Evolutionary conservation across 345 rosid species (phyloP).

Genomic region (Reutealis trisperma): DNA sequence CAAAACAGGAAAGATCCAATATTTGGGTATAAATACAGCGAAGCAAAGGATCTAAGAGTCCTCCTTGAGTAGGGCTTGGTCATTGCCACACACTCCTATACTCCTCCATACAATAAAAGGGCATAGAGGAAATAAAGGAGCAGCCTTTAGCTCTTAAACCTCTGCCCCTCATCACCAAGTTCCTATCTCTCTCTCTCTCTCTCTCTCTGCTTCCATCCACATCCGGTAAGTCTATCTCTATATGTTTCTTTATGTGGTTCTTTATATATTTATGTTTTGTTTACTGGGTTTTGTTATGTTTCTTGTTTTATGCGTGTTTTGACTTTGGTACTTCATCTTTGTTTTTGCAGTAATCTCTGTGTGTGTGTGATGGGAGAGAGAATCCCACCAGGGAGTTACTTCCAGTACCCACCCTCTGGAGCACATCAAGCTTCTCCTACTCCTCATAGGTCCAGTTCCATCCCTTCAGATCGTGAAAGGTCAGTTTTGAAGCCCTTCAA

Average conservation of each 20-base stretch:
- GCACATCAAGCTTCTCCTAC: slow-evolving; percentile 79
- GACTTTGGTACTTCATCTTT: background rate
- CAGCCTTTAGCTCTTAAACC: slow-evolving; percentile 17
- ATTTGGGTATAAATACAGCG: slow-evolving; percentile 21
- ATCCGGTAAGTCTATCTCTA: slow-evolving; percentile 17
- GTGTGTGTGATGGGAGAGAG: slow-evolving; percentile 73
- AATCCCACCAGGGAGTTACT: slow-evolving; percentile 82
- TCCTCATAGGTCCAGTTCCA: slow-evolving; percentile 72
- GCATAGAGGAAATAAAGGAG: background rate
- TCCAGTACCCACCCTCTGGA: slow-evolving; percentile 80
- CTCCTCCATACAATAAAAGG: background rate
- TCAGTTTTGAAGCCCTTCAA: slow-evolving; percentile 22
- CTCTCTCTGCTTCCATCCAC: slow-evolving; percentile 6
- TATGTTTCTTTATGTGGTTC: background rate
- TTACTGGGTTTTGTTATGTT: slow-evolving; percentile 27
- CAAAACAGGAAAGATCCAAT: slow-evolving; percentile 9
- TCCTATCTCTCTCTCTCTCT: too few species aligned
- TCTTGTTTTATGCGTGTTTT: slow-evolving; percentile 14
- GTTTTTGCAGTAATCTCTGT: slow-evolving; percentile 9
- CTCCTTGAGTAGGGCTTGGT: slow-evolving; percentile 44
- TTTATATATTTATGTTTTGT: background rate
- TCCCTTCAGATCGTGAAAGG: slow-evolving; percentile 81
- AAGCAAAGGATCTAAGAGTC: slow-evolving; percentile 25
- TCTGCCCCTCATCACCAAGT: slow-evolving; percentile 20
- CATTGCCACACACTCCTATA: slow-evolving; percentile 7